Evolutionary conservation across 2,329 filamentous ascomycete species (phyloP).

Genomic region (Pseudopyricularia javanii): DNA sequence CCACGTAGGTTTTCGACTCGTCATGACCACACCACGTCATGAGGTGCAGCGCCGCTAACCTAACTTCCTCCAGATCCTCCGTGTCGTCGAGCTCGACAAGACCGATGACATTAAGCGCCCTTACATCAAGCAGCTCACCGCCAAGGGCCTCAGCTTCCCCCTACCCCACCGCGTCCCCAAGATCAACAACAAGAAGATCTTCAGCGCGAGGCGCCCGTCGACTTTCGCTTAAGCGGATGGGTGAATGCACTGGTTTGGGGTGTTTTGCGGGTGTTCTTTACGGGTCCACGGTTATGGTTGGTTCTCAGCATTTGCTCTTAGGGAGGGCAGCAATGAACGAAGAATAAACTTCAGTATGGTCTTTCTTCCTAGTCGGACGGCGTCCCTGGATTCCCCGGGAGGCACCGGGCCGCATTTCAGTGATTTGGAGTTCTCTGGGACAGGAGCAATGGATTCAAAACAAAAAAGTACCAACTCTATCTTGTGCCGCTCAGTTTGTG

Average conservation of each 20-base stretch:
- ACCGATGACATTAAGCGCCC: slow-evolving; percentile 88
- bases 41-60: not conserved
- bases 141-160: slow-evolving; percentile 95
- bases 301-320: slow-evolving; percentile 42
- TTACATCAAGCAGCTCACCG: slow-evolving; percentile 97
- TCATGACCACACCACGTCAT: not conserved
- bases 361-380: not conserved
- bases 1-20: slow-evolving; percentile 58
- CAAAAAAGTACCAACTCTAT: not conserved
- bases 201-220: slow-evolving; percentile 82
- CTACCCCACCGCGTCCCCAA: slow-evolving; percentile 92
- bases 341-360: slow-evolving; percentile 12
- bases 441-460: slow-evolving; percentile 5
- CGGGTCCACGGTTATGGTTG: slow-evolving; percentile 43
- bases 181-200: slow-evolving; percentile 77
- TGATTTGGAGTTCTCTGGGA: slow-evolving; percentile 3
- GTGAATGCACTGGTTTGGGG: slow-evolving; percentile 29
- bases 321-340: slow-evolving; percentile 26
- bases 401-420: not conserved
- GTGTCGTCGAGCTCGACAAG: slow-evolving; percentile 96
- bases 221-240: slow-evolving; percentile 81
- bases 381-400: not conserved
- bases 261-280: slow-evolving; percentile 49
- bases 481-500: not conserved
- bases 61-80: slow-evolving; percentile 61